phyloP scores from a whole-genome alignment of 2,329 filamentous ascomycete genomes.

The Albifimbria verrucaria region DNA sequence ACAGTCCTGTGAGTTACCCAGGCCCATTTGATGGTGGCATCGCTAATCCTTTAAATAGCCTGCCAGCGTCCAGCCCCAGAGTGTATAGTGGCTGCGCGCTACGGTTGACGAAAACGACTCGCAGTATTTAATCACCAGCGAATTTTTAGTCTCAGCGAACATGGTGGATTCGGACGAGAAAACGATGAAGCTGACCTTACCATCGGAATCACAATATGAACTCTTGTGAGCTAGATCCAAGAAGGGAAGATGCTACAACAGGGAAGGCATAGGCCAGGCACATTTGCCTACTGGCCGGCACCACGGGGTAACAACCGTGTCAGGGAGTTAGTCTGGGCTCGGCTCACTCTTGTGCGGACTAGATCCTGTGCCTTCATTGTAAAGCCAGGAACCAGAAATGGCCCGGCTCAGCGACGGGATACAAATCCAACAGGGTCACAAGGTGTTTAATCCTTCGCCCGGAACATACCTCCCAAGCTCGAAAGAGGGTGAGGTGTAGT shows the following conservation, averaged over 20 bases:
- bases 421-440: too few species aligned
- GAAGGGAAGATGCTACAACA: too few species aligned
- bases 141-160: too few species aligned
- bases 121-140: too few species aligned
- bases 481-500: not conserved
- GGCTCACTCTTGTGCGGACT: conserved; percentile 12
- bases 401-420: conserved; percentile 20
- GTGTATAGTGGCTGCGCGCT: conserved; percentile 36
- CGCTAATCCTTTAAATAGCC: conserved; percentile 36
- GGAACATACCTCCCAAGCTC: not conserved
- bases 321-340: conserved; percentile 15
- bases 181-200: too few species aligned
- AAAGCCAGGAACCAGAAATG: conserved; percentile 23
- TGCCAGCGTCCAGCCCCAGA: conserved; percentile 54
- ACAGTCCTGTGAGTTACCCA: conserved; percentile 76
- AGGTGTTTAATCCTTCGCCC: not conserved
- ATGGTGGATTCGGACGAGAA: too few species aligned
- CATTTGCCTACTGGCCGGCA: too few species aligned
- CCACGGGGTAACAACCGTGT: conserved; percentile 28
- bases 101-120: too few species aligned
- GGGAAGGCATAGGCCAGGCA: too few species aligned
- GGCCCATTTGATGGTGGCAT: not conserved
- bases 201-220: too few species aligned
- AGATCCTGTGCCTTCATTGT: conserved; percentile 24
- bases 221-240: too few species aligned